Percentiles rank a stretch among this genome's conserved stretches.
These are phyloP conservation scores for Phialemonium atrogriseum DNA, from an alignment of 2,329 filamentous ascomycete genomes.

Conservation along the genomic window DNA sequence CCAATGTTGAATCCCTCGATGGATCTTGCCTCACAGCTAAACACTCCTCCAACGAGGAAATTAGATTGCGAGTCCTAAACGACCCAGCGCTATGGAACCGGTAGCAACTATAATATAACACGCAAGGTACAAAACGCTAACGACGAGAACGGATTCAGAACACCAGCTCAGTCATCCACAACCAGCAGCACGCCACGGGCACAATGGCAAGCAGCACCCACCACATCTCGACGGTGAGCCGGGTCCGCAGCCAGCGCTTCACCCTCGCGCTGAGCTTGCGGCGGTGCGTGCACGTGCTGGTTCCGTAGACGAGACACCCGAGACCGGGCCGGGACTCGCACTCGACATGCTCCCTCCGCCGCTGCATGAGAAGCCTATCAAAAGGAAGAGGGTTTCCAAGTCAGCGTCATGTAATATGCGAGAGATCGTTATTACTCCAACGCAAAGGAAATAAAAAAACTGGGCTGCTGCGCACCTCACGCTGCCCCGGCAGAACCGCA, in stretches of 20 bases:
- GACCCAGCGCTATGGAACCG: too few relatives aligned
- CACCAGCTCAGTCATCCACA: constrained; percentile 21
- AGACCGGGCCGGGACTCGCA: constrained; percentile 50
- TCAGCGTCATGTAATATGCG: too few relatives aligned
- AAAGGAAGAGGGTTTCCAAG: too few relatives aligned
- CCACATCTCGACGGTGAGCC: constrained; percentile 38
- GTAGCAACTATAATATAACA: too few relatives aligned
- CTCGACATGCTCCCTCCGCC: constrained; percentile 50
- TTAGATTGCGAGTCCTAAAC: too few relatives aligned
- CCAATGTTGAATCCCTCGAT: too few relatives aligned
- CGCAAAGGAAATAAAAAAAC: not conserved
- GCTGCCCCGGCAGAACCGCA: constrained; percentile 51
- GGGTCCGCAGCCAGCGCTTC: constrained; percentile 35
- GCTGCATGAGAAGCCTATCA: constrained; percentile 49
- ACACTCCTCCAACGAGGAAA: too few relatives aligned
- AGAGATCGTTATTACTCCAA: too few relatives aligned
- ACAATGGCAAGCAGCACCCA: constrained; percentile 36
- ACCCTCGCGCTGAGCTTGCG: constrained; percentile 34
- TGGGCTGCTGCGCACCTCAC: constrained; percentile 46
- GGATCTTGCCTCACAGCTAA: too few relatives aligned
- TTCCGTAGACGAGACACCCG: constrained; percentile 47
- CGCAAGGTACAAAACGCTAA: too few relatives aligned
- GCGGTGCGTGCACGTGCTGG: constrained; percentile 35
- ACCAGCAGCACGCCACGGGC: constrained; percentile 29
- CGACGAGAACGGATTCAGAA: too few relatives aligned